A percentile compares a stretch with the other conserved stretches of the same genome.
Evolutionary conservation across 1,284 basidiomycete genomes (phyloP).

Genomic region (Sporisorium iseilematis-ciliati): DNA sequence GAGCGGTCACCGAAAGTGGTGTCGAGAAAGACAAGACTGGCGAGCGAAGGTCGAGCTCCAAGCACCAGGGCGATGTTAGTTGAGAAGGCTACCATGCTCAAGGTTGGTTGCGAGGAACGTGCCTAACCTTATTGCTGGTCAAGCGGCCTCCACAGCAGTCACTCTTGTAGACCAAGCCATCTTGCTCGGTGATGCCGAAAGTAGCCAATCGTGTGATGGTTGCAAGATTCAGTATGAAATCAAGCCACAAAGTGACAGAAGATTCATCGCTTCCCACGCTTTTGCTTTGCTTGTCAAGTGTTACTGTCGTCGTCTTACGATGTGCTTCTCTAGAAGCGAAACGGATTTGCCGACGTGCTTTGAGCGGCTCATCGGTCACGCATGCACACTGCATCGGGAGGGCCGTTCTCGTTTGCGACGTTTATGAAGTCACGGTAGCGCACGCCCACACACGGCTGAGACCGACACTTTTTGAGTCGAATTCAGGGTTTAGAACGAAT

Average conservation of each 20-base stretch:
- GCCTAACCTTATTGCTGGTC: neutral
- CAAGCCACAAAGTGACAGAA: too few relatives aligned
- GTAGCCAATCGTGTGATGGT: too few relatives aligned
- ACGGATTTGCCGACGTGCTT: neutral
- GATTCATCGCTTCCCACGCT: too few relatives aligned
- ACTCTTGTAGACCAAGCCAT: neutral
- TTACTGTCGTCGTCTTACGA: too few relatives aligned
- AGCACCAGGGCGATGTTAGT: too few relatives aligned
- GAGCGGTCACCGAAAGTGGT: neutral
- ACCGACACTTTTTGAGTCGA: neutral
- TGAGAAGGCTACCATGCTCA: too few relatives aligned
- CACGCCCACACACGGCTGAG: constrained; percentile 4
- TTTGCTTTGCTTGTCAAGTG: too few relatives aligned
- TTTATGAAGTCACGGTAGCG: neutral
- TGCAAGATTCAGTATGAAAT: too few relatives aligned
- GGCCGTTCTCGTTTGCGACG: neutral
- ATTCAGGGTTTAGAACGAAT: neutral
- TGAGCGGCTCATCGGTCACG: neutral
- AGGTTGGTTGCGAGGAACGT: neutral
- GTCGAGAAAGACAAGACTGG: neutral
- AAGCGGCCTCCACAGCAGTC: neutral
- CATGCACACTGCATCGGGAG: neutral
- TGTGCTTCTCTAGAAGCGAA: too few relatives aligned
- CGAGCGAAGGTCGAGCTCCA: neutral
- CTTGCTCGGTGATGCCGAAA: too few relatives aligned